These are phyloP conservation scores for Phytophthora niederhauseri DNA, from an alignment of 352 stramenopile species.

Conservation along the genomic window DNA sequence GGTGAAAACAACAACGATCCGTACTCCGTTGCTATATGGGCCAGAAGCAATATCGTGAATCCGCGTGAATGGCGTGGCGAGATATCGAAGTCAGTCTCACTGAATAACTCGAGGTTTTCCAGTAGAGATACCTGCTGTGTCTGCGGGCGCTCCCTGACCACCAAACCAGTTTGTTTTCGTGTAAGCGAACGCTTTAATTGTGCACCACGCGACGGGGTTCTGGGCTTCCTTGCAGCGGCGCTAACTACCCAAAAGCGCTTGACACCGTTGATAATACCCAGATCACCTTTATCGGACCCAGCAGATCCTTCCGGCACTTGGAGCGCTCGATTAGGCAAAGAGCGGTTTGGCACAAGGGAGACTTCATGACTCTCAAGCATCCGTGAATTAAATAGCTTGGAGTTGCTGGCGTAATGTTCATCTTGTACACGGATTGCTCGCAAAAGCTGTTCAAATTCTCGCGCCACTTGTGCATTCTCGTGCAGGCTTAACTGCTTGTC, in stretches of 20 bases:
- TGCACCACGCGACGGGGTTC: constrained; percentile 9
- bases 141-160: constrained; percentile 10
- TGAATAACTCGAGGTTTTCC: constrained; percentile 44
- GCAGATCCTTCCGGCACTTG: constrained; percentile 3
- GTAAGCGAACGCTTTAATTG: constrained; percentile 5
- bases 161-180: constrained; percentile 20
- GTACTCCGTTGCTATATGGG: constrained; percentile 57
- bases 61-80: constrained; percentile 45
- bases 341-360: constrained; percentile 43
- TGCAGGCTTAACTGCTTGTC: constrained; percentile 24
- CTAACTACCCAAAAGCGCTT: constrained; percentile 42
- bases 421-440: constrained; percentile 54
- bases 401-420: constrained; percentile 67
- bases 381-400: constrained; percentile 69
- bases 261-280: constrained; percentile 56
- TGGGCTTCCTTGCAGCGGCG: constrained; percentile 8
- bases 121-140: constrained; percentile 16
- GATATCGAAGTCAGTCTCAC: constrained; percentile 45
- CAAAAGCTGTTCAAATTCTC: constrained; percentile 43
- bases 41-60: constrained; percentile 47
- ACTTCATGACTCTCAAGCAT: constrained; percentile 72
- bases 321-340: constrained; percentile 2
- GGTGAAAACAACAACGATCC: constrained; percentile 68
- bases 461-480: constrained; percentile 18
- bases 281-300: constrained; percentile 30